phyloP scores from a whole-genome alignment of 768 basidiomycete species.

The Polyporus arcularius region DNA sequence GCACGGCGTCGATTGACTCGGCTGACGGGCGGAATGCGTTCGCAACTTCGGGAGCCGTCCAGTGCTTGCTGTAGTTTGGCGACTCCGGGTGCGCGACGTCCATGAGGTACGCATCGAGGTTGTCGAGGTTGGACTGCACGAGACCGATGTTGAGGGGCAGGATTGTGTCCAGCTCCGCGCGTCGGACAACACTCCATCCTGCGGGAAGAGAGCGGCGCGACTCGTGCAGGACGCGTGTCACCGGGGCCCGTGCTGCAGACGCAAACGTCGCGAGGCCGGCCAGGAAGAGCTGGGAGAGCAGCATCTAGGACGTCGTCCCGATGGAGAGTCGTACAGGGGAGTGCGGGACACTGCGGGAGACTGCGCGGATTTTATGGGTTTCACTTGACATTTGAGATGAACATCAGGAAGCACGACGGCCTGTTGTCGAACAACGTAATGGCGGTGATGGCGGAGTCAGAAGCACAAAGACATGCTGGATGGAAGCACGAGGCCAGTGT shows the following conservation, averaged over 20 bases:
- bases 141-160: slow-evolving; percentile 54
- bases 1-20: slow-evolving; percentile 44
- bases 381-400: not conserved
- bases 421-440: not conserved
- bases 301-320: not conserved
- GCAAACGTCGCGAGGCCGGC: not conserved
- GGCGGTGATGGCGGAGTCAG: not conserved
- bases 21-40: slow-evolving; percentile 46
- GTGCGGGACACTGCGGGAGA: not conserved
- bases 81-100: slow-evolving; percentile 55
- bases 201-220: slow-evolving; percentile 29
- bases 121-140: slow-evolving; percentile 45
- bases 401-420: not conserved
- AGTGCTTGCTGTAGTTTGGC: slow-evolving; percentile 51
- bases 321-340: not conserved
- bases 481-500: not conserved
- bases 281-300: not conserved
- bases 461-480: not conserved
- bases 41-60: slow-evolving; percentile 44
- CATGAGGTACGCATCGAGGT: slow-evolving; percentile 46
- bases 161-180: slow-evolving; percentile 35
- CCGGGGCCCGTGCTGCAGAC: not conserved
- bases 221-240: slow-evolving; percentile 13
- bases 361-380: not conserved
- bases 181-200: slow-evolving; percentile 43